Evolutionary conservation across 1,284 basidiomycete species (phyloP), one percentile per base, ranked within the genome.

Genomic region (Malassezia sp.): DNA sequence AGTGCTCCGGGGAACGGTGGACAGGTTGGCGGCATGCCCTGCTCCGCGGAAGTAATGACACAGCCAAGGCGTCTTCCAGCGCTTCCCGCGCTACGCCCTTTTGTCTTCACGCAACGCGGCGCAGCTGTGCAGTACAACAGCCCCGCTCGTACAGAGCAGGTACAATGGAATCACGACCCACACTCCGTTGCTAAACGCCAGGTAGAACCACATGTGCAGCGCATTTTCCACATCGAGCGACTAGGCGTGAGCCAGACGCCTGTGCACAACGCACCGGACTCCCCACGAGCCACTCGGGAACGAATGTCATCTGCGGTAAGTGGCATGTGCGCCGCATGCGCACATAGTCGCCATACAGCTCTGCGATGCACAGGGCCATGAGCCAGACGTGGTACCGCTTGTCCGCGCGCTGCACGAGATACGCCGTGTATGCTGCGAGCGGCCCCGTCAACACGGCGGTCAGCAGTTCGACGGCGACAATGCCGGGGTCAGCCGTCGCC

Each of bases 381-480:
- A 53, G 48, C 58, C 60, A 68, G 32, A 57, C 59, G 39, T 66
- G 60, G 41, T 66, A 63, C n/a, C 45, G 26, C 14, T 31, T 22
- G 20, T 60, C 50, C 18, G 46, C 31, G 21, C 49, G 45, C 1
- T 41, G 41, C 32, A 68, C 36, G 17, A 59, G 46, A 42, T 51
- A 61, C 5, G 56, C 56, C 24, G 52, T 54, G 39, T 60, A 66
- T 1, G 50, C 54, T 4, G 65, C 65, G 15, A 68, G 20, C 0
- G 63, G 60, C 0, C 65, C 65, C 2, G 52, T 58, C 4, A 57
- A 42, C 3, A 64, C 38, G 1, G 63, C 63, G 15, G 63, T 67
- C 2, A 66, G 40, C 14, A 49, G 47, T 48, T 66, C 65, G 30
- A 67, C 51, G 10, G 63, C 27, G 11, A 64, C 63, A 5, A 66